Conservation (phyloP, 768 basidiomycete species). For the Leucocoprinus leucothites region DNA sequence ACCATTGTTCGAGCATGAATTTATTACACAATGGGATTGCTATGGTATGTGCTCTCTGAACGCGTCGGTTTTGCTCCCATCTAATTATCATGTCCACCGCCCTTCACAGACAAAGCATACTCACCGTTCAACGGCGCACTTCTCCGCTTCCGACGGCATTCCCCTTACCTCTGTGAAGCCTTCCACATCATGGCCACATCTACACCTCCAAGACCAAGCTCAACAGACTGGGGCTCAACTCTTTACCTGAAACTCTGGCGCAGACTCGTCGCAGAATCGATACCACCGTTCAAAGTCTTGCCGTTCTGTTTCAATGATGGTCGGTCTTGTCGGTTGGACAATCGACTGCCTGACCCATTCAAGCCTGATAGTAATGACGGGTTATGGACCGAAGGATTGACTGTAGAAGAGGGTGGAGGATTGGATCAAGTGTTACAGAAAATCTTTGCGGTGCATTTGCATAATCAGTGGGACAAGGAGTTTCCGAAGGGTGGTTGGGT, state of each 20-base stretch:
- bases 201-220: conserved; percentile 65
- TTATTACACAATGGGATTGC: conserved; percentile 98
- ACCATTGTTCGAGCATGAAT: conserved; percentile 90
- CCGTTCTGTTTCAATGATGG: conserved; percentile 96
- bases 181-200: conserved; percentile 87
- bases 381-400: conserved; percentile 67
- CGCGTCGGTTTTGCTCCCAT: neutral
- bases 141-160: conserved; percentile 88
- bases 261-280: conserved; percentile 64
- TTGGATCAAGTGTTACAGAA: conserved; percentile 61
- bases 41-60: conserved; percentile 61
- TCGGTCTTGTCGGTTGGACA: conserved; percentile 88
- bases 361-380: conserved; percentile 46
- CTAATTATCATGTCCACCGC: neutral
- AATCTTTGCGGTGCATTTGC: conserved; percentile 87
- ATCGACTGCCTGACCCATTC: conserved; percentile 93
- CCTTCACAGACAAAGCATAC: conserved; percentile 37
- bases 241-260: conserved; percentile 93
- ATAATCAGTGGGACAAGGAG: conserved; percentile 93
- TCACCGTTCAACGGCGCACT: conserved; percentile 86
- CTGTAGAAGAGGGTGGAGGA: conserved; percentile 57
- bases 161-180: conserved; percentile 96
- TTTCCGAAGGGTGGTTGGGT: conserved; percentile 90
- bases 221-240: conserved; percentile 92
- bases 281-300: conserved; percentile 87